Conservation (phyloP, 768 basidiomycete species). For the Arthromyces matolae region DNA sequence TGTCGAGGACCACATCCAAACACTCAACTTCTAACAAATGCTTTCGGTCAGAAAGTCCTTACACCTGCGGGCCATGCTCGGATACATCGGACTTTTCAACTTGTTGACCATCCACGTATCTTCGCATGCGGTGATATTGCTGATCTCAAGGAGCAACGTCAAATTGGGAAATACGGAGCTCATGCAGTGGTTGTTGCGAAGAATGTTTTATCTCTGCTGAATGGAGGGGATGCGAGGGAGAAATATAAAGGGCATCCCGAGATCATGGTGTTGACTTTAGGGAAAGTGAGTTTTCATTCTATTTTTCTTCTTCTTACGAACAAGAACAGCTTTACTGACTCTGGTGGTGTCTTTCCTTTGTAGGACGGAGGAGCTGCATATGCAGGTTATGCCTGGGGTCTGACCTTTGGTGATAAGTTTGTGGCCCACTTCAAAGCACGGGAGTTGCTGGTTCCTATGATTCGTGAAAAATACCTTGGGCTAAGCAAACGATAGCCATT, state of each 20-base stretch:
- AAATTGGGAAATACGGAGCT: conserved; percentile 36
- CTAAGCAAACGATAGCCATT: background rate
- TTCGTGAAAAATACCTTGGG: conserved; percentile 15
- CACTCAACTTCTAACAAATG: conserved; percentile 45
- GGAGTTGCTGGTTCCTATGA: conserved; percentile 22
- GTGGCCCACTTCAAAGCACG: conserved; percentile 39
- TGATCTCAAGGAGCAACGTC: conserved; percentile 63
- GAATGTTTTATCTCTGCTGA: conserved; percentile 47
- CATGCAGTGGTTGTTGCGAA: conserved; percentile 45
- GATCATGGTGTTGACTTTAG: conserved; percentile 52
- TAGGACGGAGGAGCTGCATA: conserved; percentile 42
- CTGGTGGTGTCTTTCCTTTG: background rate
- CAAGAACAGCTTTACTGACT: conserved; percentile 1
- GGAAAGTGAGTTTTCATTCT: conserved; percentile 46
- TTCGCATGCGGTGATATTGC: conserved; percentile 68
- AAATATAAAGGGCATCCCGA: conserved; percentile 49
- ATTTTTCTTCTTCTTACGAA: background rate
- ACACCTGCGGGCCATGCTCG: conserved; percentile 41
- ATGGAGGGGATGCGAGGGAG: conserved; percentile 28
- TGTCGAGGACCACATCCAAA: conserved; percentile 43
- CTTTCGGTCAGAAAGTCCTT: conserved; percentile 37
- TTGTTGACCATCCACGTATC: conserved; percentile 46
- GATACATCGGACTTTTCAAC: conserved; percentile 55
- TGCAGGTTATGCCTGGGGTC: conserved; percentile 42
- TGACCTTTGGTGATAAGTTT: conserved; percentile 45